Conservation (phyloP, 257 asterid genomes). For the Solanum verrucosum region DNA sequence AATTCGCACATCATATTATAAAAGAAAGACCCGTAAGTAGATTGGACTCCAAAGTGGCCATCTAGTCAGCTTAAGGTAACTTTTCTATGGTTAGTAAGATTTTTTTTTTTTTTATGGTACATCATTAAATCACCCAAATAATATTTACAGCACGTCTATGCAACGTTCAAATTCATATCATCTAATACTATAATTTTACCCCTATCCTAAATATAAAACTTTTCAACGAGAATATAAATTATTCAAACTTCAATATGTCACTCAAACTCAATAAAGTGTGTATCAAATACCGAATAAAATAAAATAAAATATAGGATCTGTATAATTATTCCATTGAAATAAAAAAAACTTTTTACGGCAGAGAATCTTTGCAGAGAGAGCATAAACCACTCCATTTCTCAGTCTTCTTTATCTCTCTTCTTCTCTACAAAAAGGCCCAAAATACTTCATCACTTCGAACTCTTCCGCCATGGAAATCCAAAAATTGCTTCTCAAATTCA, state of each 20-base stretch:
- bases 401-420: background rate
- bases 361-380: slow-evolving; percentile 46
- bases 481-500: slow-evolving; percentile 42
- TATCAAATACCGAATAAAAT: too few relatives aligned
- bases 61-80: background rate
- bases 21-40: background rate
- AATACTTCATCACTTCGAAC: background rate
- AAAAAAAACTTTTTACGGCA: background rate
- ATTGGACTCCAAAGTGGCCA: background rate
- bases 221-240: too few relatives aligned
- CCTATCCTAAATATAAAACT: too few relatives aligned
- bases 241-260: too few relatives aligned
- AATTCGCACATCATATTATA: background rate
- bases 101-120: too few relatives aligned
- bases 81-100: too few relatives aligned
- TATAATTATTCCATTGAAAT: background rate
- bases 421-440: background rate
- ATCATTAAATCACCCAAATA: background rate
- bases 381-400: background rate
- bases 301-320: too few relatives aligned
- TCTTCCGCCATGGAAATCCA: slow-evolving; percentile 43
- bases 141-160: too few relatives aligned
- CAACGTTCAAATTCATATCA: too few relatives aligned
- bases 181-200: too few relatives aligned
- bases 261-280: too few relatives aligned